Evolutionary conservation across 179 eudicot species (phyloP), one percentile per base, ranked within the genome.

Genomic region (Carnegiea gigantea): DNA sequence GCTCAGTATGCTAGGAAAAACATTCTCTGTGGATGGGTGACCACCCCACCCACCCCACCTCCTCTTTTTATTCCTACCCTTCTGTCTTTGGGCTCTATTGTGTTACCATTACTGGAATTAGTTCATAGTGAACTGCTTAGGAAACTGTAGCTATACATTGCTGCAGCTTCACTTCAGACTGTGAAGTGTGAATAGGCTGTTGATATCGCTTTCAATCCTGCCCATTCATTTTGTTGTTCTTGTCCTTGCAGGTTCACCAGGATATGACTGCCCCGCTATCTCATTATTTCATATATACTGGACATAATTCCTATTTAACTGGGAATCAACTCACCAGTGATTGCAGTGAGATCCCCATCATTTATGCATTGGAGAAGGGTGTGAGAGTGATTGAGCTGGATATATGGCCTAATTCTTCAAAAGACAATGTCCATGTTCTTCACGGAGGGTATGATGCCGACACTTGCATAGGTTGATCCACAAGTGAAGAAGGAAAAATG

Each of bases 301-400:
- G 97, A 57, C 97, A 92, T 77, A 92, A 92, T 81, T 92, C 97
- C 15, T 92, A 92, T 83, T 75, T 92, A 40, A 92, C 94, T 72
- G 97, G 97, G 77, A 92, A 92, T 83, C 97, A 92, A 79, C 83
- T 92, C 40, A 91, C 92, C 67, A 92, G 97, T 78, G 93, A 89
- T 74, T 89, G 97, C 82, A 91, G 97, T 79, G 91, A 87, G 78
- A 86, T 78, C 30, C 97, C 94, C 6, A 90, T 92, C 21, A 82
- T 89, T 77, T 72, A 87, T 43, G 97, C 97, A 75, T 79, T 92
- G 70, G 75, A 83, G 73, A 91, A 84, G 79, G 93, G 93, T 64
- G 97, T 92, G 6, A 83, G 93, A 83, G 97, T 92, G 1, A 91
- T 92, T 86, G 97, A 92, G 80, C 86, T 92, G 86, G 97, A 92